These are phyloP conservation scores for Macrolepiota fuliginosa DNA, from an alignment of 768 basidiomycete species.

Conservation along the genomic window DNA sequence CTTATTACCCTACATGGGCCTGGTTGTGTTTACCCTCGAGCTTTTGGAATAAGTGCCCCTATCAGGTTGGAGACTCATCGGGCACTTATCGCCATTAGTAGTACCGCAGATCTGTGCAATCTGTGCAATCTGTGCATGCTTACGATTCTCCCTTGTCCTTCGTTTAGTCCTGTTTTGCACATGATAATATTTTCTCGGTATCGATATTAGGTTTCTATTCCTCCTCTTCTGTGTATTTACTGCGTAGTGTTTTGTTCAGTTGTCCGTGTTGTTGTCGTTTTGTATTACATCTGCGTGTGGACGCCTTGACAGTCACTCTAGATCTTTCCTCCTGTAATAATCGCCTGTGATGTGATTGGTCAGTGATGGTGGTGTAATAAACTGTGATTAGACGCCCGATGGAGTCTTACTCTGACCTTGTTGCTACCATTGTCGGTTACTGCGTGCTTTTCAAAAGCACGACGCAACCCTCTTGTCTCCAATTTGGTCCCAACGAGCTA, in stretches of 20 bases:
- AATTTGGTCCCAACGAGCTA: neutral
- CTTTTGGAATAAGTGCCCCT: neutral
- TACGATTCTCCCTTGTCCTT: neutral
- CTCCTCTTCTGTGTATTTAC: neutral
- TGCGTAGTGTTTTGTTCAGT: neutral
- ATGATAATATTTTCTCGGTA: neutral
- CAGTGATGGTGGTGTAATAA: neutral
- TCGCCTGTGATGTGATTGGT: neutral
- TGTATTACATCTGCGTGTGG: neutral
- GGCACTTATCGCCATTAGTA: neutral
- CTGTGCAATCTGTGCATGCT: neutral
- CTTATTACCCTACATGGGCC: constrained; percentile 2
- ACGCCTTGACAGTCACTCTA: neutral
- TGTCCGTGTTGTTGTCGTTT: neutral
- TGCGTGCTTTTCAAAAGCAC: neutral
- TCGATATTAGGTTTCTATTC: neutral
- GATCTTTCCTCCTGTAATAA: neutral
- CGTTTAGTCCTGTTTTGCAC: neutral
- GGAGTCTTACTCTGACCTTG: neutral
- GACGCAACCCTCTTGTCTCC: neutral
- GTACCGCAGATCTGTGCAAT: neutral
- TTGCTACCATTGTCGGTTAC: neutral
- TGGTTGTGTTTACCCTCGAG: neutral
- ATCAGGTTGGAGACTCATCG: neutral
- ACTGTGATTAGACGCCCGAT: neutral